Conservation (phyloP, 2,329 filamentous ascomycete genomes). For the Cordyceps javanica region DNA sequence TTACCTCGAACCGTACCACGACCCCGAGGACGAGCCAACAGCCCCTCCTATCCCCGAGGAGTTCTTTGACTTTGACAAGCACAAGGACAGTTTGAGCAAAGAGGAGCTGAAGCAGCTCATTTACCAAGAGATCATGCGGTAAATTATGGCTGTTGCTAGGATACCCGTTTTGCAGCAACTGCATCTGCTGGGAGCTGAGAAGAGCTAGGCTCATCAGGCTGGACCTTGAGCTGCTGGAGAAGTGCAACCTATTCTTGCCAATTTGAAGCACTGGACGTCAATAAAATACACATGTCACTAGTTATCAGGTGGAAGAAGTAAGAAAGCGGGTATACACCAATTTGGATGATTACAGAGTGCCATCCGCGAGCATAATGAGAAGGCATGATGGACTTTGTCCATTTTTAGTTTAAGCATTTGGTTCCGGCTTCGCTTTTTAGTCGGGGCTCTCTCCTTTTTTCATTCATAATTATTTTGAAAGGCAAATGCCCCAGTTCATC, state of each 20-base stretch:
- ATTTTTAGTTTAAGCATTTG: constrained; percentile 7
- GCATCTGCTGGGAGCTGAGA: neutral
- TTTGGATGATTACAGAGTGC: constrained; percentile 12
- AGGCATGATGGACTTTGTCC: neutral
- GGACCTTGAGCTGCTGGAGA: constrained; percentile 7
- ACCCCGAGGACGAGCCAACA: constrained; percentile 96
- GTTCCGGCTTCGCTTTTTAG: neutral
- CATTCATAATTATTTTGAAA: neutral
- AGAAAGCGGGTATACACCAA: constrained; percentile 10
- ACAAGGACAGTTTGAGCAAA: constrained; percentile 98
- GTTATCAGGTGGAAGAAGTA: neutral
- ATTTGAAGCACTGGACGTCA: neutral
- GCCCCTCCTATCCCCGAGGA: constrained; percentile 95
- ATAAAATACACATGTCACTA: neutral
- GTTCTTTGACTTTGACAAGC: constrained; percentile 99
- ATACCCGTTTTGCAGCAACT: neutral
- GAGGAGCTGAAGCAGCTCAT: constrained; percentile 97
- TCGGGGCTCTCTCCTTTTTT: neutral
- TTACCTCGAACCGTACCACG: constrained; percentile 97
- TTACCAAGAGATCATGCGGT: constrained; percentile 89
- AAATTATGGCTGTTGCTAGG: constrained; percentile 14
- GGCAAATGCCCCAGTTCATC: neutral
- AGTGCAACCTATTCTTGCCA: neutral
- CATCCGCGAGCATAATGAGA: constrained; percentile 1
- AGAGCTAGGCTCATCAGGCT: constrained; percentile 6